A percentile compares a stretch with the other conserved stretches of the same genome.
These are phyloP conservation scores for Aspergillus olivimuriae DNA, from an alignment of 495 filamentous ascomycete species.

Conservation along the genomic window DNA sequence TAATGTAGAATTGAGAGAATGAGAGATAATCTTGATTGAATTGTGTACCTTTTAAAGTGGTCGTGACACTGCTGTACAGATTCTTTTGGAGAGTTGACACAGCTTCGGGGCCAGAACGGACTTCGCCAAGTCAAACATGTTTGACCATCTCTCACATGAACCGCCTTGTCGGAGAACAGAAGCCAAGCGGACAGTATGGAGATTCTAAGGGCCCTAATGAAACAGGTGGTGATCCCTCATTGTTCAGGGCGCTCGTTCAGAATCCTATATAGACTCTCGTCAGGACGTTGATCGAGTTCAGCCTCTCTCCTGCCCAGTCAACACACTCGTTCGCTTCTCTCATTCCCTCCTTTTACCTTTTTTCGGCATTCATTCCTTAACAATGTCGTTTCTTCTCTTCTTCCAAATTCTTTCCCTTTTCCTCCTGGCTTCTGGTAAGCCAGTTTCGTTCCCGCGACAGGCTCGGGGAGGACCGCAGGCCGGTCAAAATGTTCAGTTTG, in stretches of 20 bases:
- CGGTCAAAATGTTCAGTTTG: constrained; percentile 1
- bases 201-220: neutral
- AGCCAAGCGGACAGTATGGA: neutral
- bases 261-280: neutral
- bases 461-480: constrained; percentile 10
- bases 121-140: neutral
- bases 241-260: neutral
- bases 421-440: constrained; percentile 18
- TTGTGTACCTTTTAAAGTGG: too few species aligned
- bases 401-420: constrained; percentile 12
- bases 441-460: constrained; percentile 13
- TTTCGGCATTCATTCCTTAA: constrained; percentile 1
- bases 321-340: neutral
- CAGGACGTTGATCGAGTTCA: neutral
- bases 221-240: neutral
- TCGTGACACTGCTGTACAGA: neutral
- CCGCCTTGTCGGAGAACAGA: too few species aligned
- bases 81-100: neutral
- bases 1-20: too few species aligned
- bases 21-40: too few species aligned
- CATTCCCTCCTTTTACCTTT: neutral
- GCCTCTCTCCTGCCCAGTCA: neutral
- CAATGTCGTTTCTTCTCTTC: constrained; percentile 11
- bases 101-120: too few species aligned
- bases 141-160: neutral